Conservation (phyloP, 2,329 filamentous ascomycete genomes). For the Fusarium pseudoanthophilum region DNA sequence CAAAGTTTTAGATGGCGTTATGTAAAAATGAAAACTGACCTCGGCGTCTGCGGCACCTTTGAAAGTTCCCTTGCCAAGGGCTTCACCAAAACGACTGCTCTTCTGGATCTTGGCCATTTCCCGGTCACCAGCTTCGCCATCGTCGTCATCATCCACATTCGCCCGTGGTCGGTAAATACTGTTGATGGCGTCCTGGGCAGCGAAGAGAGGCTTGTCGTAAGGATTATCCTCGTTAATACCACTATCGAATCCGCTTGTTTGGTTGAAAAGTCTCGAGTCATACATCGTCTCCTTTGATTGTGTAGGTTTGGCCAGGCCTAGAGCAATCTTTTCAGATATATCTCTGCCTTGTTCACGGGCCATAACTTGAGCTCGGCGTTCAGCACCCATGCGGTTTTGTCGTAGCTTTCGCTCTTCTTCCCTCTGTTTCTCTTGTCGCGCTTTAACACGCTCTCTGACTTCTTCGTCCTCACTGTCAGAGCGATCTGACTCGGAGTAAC, state of each 20-base stretch:
- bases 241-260: conserved; percentile 87
- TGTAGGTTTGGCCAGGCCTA: conserved; percentile 94
- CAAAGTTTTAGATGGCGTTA: not conserved
- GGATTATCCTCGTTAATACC: conserved; percentile 98
- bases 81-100: conserved; percentile 83
- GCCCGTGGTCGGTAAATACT: conserved; percentile 90
- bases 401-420: conserved; percentile 91
- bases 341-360: conserved; percentile 96
- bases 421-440: conserved; percentile 78
- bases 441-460: conserved; percentile 78
- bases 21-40: conserved; percentile 57
- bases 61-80: conserved; percentile 89
- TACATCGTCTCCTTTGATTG: conserved; percentile 95
- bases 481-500: conserved; percentile 60
- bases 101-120: conserved; percentile 92
- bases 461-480: conserved; percentile 73
- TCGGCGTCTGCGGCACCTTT: conserved; percentile 87
- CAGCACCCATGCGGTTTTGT: conserved; percentile 94
- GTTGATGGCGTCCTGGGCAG: conserved; percentile 92
- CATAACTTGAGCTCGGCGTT: conserved; percentile 90
- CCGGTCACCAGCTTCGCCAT: conserved; percentile 80
- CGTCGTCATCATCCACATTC: conserved; percentile 79
- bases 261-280: conserved; percentile 94
- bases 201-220: conserved; percentile 97
- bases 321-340: conserved; percentile 95